Conservation (phyloP, 306 rosid genomes). For the Vigna mungo region DNA sequence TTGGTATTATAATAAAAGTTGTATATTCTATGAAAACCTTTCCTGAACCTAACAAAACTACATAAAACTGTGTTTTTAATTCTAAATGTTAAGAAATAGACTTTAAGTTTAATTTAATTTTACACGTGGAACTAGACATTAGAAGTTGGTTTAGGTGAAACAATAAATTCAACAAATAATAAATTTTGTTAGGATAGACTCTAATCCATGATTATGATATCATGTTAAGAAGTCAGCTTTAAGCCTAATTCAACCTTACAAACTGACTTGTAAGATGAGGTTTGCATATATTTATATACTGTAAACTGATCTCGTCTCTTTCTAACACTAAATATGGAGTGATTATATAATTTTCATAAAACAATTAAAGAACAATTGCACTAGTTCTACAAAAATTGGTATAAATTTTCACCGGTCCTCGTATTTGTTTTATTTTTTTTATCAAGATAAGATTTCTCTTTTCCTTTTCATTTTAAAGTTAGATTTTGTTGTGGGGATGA, state of each 20-base stretch:
- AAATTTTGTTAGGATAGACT: too few relatives aligned
- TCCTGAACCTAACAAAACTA: not conserved
- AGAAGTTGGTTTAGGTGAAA: too few relatives aligned
- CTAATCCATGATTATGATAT: too few relatives aligned
- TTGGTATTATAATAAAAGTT: not conserved
- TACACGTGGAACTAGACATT: too few relatives aligned
- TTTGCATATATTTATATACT: too few relatives aligned
- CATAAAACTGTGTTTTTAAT: not conserved
- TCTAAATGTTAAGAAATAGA: too few relatives aligned
- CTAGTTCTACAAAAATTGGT: constrained; percentile 1
- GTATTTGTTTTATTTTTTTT: not conserved
- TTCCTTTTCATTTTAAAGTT: constrained; percentile 4
- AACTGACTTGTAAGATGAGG: too few relatives aligned
- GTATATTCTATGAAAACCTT: constrained; percentile 6
- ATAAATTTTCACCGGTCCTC: not conserved
- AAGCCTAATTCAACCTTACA: too few relatives aligned
- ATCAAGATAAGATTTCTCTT: not conserved
- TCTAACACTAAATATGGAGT: not conserved
- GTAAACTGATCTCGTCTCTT: too few relatives aligned
- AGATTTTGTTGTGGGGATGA: not conserved
- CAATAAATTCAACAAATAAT: too few relatives aligned
- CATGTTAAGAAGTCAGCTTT: too few relatives aligned
- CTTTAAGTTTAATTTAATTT: too few relatives aligned
- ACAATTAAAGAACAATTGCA: not conserved
- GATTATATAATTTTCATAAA: constrained; percentile 6